Conservation (phyloP, 164 flowering plant genomes). For the Saururus chinensis region DNA sequence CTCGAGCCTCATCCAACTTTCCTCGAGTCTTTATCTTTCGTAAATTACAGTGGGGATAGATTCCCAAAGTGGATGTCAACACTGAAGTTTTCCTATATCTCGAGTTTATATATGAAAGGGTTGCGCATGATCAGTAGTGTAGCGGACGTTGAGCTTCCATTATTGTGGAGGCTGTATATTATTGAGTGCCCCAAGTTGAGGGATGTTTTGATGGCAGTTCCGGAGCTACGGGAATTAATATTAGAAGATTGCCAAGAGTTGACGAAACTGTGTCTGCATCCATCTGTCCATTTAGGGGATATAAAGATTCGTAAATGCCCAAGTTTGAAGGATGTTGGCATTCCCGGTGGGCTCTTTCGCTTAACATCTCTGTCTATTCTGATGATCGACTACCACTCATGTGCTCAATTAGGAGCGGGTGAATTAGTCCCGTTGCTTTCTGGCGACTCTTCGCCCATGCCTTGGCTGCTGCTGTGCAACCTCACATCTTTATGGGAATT, state of each 20-base stretch:
- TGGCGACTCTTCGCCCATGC: too few species aligned
- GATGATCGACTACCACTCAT: too few species aligned
- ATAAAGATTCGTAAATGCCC: too few species aligned
- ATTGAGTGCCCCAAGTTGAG: slow-evolving; percentile 1
- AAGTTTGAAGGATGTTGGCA: too few species aligned
- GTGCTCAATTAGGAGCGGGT: too few species aligned
- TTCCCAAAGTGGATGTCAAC: slow-evolving; percentile 27
- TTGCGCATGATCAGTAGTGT: slow-evolving; percentile 7
- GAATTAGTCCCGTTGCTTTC: too few species aligned
- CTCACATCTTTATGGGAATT: slow-evolving; percentile 3
- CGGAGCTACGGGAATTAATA: slow-evolving; percentile 11
- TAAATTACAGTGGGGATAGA: slow-evolving; percentile 9
- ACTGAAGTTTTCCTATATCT: slow-evolving; percentile 7
- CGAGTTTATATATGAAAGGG: background rate
- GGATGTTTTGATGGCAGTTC: slow-evolving; percentile 5
- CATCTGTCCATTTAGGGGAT: background rate
- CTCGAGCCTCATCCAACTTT: slow-evolving; percentile 15
- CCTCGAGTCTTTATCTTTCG: slow-evolving; percentile 5
- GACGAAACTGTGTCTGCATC: background rate
- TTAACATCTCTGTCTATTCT: too few species aligned
- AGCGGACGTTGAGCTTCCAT: slow-evolving; percentile 22
- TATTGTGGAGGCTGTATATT: slow-evolving; percentile 6
- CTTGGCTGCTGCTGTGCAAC: slow-evolving; percentile 10
- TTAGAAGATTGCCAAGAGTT: background rate
- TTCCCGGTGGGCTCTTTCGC: too few species aligned